phyloP scores from a whole-genome alignment of 2,329 filamentous ascomycete species.

The Hypoxylon sp. region DNA sequence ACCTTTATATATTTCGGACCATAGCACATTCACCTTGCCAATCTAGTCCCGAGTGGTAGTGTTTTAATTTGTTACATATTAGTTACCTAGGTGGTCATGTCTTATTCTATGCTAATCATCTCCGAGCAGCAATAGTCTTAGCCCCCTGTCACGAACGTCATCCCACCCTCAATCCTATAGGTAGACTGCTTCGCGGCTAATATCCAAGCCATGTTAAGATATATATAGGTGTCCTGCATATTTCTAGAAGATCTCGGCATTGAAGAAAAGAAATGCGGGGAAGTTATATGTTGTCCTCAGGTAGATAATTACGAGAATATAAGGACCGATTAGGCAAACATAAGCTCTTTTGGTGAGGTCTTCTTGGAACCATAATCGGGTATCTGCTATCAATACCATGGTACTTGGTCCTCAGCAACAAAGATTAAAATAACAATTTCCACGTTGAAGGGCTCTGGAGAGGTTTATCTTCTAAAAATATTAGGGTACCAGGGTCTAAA shows the following conservation, averaged over 20 bases:
- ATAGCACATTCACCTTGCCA: neutral
- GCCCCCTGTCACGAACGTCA: constrained; percentile 9
- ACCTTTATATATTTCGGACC: constrained; percentile 25
- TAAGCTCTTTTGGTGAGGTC: neutral
- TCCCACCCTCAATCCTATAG: constrained; percentile 36
- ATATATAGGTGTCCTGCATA: constrained; percentile 21
- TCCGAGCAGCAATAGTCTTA: constrained; percentile 1
- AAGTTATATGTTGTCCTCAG: constrained; percentile 1
- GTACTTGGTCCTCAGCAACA: too few species aligned
- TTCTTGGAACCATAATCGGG: too few species aligned
- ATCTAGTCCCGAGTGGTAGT: constrained; percentile 17
- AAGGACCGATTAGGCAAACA: neutral
- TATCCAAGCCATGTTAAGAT: constrained; percentile 19
- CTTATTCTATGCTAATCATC: constrained; percentile 15
- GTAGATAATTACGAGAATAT: neutral
- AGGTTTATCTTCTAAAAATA: too few species aligned
- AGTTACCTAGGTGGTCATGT: neutral
- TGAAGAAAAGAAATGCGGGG: constrained; percentile 35
- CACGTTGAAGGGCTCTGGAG: too few species aligned
- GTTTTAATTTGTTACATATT: constrained; percentile 32
- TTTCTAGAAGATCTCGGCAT: constrained; percentile 33
- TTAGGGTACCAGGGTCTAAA: too few species aligned
- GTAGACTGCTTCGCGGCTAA: constrained; percentile 34
- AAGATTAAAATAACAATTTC: too few species aligned
- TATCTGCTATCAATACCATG: too few species aligned